Percentiles rank a stretch among this genome's conserved stretches.
phyloP scores from a whole-genome alignment of 805 yeast species.

The Zygotorulaspora chibaensis region DNA sequence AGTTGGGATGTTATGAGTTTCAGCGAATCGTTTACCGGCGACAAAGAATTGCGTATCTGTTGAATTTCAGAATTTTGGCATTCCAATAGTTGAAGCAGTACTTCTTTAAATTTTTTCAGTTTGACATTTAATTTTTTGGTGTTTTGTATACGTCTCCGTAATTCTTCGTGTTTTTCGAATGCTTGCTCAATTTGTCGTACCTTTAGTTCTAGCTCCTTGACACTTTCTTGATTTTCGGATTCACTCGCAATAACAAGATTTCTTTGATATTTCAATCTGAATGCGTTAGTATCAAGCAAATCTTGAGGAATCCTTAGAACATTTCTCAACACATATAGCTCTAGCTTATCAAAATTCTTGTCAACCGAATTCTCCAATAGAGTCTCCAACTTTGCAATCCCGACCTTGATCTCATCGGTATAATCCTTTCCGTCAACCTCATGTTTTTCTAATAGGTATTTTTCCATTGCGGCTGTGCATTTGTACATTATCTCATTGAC shows the following conservation, averaged over 20 bases:
- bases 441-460: conserved; percentile 42
- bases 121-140: conserved; percentile 19
- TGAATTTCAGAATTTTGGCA: conserved; percentile 13
- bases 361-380: conserved; percentile 72
- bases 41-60: conserved; percentile 19
- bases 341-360: conserved; percentile 79
- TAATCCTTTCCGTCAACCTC: conserved; percentile 24
- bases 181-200: conserved; percentile 21
- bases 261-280: conserved; percentile 65
- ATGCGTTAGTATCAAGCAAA: conserved; percentile 58
- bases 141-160: conserved; percentile 17
- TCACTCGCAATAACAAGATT: conserved; percentile 37
- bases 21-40: conserved; percentile 31
- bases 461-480: conserved; percentile 75
- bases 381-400: conserved; percentile 77
- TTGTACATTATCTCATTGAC: conserved; percentile 80
- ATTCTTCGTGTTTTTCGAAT: conserved; percentile 16
- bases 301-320: conserved; percentile 66
- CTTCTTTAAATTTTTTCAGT: conserved; percentile 22
- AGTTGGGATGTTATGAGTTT: conserved; percentile 24
- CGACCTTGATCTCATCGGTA: conserved; percentile 60
- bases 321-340: conserved; percentile 74
- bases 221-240: conserved; percentile 8
- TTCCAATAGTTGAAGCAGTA: conserved; percentile 12
- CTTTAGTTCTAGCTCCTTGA: conserved; percentile 18